These are phyloP conservation scores for Botryococcus braunii DNA, from an alignment of 163 green algal genomes.

Conservation along the genomic window DNA sequence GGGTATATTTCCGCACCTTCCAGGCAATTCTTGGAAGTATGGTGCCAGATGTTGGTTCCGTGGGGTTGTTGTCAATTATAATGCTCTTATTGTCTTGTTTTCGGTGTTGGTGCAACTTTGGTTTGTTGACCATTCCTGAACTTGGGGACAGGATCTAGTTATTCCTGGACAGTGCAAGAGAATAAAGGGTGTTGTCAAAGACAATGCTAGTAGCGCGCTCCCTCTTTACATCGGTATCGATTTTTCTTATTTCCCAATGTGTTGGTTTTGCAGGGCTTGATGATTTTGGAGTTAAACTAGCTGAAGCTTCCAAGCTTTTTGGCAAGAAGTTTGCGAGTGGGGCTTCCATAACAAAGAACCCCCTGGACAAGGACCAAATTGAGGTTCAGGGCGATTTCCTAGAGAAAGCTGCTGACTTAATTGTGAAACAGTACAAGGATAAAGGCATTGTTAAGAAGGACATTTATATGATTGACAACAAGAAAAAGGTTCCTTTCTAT, in stretches of 20 bases:
- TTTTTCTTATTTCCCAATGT: not conserved
- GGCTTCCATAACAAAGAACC: conserved; percentile 78
- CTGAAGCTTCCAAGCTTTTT: conserved; percentile 88
- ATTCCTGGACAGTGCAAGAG: too few species aligned
- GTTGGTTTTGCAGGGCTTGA: conserved; percentile 57
- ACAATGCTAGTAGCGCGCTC: too few species aligned
- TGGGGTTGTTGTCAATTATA: not conserved
- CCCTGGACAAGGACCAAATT: conserved; percentile 88
- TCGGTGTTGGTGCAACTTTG: not conserved
- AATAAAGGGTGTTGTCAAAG: too few species aligned
- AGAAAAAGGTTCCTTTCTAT: conserved; percentile 50
- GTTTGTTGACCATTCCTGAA: not conserved
- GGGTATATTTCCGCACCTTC: conserved; percentile 17
- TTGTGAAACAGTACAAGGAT: conserved; percentile 55
- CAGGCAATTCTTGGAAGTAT: not conserved
- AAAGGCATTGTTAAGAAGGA: conserved; percentile 53
- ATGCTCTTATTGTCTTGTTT: not conserved
- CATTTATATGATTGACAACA: conserved; percentile 65
- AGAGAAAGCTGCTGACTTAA: conserved; percentile 55
- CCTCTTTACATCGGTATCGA: not conserved
- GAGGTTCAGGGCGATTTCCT: conserved; percentile 86
- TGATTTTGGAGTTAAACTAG: conserved; percentile 87
- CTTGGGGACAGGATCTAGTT: not conserved
- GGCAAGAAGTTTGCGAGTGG: conserved; percentile 99
- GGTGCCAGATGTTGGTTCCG: not conserved